Evolutionary conservation across 2,329 filamentous ascomycete species (phyloP), one percentile per base, ranked within the genome.

Genomic region (Raffaelea deltoideospora): DNA sequence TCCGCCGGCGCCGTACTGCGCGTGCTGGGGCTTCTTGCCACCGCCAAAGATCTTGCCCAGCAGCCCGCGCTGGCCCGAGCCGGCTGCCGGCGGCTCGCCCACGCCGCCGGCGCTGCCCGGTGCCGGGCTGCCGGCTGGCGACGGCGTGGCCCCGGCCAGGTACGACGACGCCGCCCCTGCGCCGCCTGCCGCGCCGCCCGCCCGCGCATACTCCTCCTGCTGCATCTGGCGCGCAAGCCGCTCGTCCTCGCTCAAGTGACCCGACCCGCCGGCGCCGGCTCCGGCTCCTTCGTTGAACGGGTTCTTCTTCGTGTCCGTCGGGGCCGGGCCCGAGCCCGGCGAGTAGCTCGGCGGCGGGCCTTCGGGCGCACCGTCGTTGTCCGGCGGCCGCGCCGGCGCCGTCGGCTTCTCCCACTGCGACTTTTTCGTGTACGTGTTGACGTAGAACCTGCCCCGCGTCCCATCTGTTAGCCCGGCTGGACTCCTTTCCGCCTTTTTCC

Each of bases 361-460:
- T 5, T 64, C 56, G 11, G 77, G 62, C 7, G 54, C 53, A 32
- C 47, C 51, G 37, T 52, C 48, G 21, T 52, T 55, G 21, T 53
- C 56, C 8, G 66, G 57, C 14, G 45, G 45, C 3, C 34, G 69
- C 36, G 75, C 74, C 31, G 81, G 77, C 37, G 67, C 67, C 27
- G 76, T 83, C 15, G 86, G 86, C 47, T 74, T 79, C 5, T 93
- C 81, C 87, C 87, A 95, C 67, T 88, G 81, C 5, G 87, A 93
- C 53, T 80, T 69, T 51, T 90, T 90, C 45, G 86, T 94, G 57
- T 77, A 72, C 42, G 81, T 72, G 61, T 95, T 90, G 42, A 94
- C 81, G 61, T 82, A 95, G 70, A 90, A 94, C 79, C 79, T 85
- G 44, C 8, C 23, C 10, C n/a, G n/a, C n/a, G n/a, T n/a, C n/a